Evolutionary conservation across 1,139 yeast species (phyloP), one percentile per base, ranked within the genome.

Genomic region (Hyphopichia fennica): DNA sequence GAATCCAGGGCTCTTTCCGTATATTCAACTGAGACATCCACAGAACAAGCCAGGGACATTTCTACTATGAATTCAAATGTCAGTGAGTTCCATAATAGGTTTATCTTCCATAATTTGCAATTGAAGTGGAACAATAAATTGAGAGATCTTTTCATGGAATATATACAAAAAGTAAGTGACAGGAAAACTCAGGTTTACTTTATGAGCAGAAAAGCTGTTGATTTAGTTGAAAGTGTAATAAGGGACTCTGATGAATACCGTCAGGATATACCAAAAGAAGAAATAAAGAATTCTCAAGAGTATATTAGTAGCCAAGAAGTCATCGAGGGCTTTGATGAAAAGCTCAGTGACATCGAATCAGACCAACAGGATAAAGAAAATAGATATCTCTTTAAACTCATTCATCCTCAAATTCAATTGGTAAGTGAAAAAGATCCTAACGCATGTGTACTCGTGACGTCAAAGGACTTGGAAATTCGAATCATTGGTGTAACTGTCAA

Each of bases 41-140:
- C 45, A 45, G 54, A 56, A 45, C 68, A 67, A 5, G 62, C 68
- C 53, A 59, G 63, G 40, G 56, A 57, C 32, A 63, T 64, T 7
- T 58, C 69, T 3, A 55, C 59, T 10, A 50, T 63, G 34, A 57
- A 69, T 27, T 53, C 56, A 11, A 50, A 58, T 2, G 64, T 62
- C 3, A 60, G 64, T 34, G 62, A 54, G 14, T 89, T 82, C 64
- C 84, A 82, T 49, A 91, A 93, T 57, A 69, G 95, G 41, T 91
- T 87, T 57, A 82, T 86, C 46, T 71, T 91, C 27, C 95, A 90
- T 54, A 83, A 86, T 50, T 74, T 90, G 59, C 80, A 82, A 52
- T 59, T 90, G 55, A 85, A 82, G 50, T 90, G 97, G 96, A 84
- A 86, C 57, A 84, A 86, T 46, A 60, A 68, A 7, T 71, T 84